phyloP scores from a whole-genome alignment of 306 rosid species.

The Crotalaria pallida region DNA sequence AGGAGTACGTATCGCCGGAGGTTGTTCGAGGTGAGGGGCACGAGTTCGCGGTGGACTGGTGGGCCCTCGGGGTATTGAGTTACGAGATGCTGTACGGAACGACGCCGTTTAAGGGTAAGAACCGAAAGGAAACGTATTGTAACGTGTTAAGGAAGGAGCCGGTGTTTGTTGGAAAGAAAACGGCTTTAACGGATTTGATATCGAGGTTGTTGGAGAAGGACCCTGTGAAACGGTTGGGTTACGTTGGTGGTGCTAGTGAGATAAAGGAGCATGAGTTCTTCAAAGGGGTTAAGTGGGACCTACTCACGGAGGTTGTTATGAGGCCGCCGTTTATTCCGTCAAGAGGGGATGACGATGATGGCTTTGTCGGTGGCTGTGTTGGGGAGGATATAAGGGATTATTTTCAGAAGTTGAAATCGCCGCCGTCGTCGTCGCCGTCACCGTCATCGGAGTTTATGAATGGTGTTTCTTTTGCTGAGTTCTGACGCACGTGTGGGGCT shows the following conservation, averaged over 20 bases:
- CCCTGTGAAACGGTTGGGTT: conserved; percentile 67
- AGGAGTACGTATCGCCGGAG: conserved; percentile 93
- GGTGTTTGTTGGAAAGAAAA: conserved; percentile 53
- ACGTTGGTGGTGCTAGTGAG: conserved; percentile 60
- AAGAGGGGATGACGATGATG: conserved; percentile 31
- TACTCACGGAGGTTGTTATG: conserved; percentile 48
- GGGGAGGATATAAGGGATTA: conserved; percentile 43
- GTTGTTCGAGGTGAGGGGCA: conserved; percentile 84
- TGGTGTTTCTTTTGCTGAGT: conserved; percentile 33
- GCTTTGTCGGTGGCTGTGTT: not conserved
- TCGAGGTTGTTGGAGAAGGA: conserved; percentile 65
- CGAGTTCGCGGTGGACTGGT: conserved; percentile 95
- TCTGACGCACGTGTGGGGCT: conserved; percentile 31
- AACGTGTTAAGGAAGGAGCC: conserved; percentile 56
- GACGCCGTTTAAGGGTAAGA: conserved; percentile 95
- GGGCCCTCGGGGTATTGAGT: conserved; percentile 75
- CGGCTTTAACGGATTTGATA: conserved; percentile 64
- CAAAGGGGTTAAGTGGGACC: conserved; percentile 75
- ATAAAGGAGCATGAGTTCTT: conserved; percentile 81
- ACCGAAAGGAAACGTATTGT: conserved; percentile 72
- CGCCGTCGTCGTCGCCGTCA: conserved; percentile 58
- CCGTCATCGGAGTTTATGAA: conserved; percentile 23
- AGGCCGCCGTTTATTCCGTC: conserved; percentile 76
- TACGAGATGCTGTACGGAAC: conserved; percentile 79
- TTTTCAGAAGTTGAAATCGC: conserved; percentile 41